Conservation (phyloP, 106 monocot species). For the Agapanthus africanus region DNA sequence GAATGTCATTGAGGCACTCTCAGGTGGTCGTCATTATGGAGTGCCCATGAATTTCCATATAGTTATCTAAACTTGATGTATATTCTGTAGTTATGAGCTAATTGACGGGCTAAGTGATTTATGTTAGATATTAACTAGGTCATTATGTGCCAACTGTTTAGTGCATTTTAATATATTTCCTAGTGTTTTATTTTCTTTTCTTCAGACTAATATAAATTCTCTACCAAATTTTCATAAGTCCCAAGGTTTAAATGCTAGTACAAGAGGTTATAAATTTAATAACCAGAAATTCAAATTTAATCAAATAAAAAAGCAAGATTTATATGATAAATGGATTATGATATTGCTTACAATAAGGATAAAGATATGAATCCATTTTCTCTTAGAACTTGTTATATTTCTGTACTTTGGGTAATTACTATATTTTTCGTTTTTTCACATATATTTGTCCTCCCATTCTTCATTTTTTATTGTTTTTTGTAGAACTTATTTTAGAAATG, state of each 20-base stretch:
- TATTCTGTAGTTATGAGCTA: neutral
- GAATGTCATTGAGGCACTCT: neutral
- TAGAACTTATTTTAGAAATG: neutral
- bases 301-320: neutral
- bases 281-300: neutral
- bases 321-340: neutral
- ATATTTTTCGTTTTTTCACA: neutral
- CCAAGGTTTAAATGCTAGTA: neutral
- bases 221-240: neutral
- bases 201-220: neutral
- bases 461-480: neutral
- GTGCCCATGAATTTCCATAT: neutral
- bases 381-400: neutral
- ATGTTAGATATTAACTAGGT: neutral
- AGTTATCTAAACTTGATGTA: constrained; percentile 2
- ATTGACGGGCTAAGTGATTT: neutral
- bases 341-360: neutral
- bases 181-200: neutral
- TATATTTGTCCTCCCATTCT: neutral
- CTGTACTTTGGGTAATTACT: neutral
- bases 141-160: neutral
- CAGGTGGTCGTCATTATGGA: neutral
- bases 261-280: neutral
- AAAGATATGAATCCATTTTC: neutral
- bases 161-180: neutral